Evolutionary conservation across 2,329 filamentous ascomycete species (phyloP).

Genomic region (Pestalotiopsis sp.): DNA sequence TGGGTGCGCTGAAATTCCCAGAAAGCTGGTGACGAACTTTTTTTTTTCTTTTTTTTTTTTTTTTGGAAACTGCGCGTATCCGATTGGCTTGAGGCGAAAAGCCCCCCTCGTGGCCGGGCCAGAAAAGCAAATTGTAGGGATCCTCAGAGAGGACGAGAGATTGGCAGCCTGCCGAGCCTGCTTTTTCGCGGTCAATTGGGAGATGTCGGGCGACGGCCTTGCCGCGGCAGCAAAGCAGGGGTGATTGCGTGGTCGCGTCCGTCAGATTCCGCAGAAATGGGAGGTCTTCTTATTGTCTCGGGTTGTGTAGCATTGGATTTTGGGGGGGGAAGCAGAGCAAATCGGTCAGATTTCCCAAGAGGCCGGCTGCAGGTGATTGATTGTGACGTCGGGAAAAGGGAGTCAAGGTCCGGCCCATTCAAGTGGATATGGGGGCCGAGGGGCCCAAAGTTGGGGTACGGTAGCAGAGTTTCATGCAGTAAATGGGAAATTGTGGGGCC

Average conservation of each 20-base stretch:
- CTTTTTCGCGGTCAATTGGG: background rate
- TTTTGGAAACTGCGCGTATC: background rate
- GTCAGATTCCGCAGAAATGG: background rate
- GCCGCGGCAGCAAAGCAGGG: background rate
- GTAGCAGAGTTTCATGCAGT: too few relatives aligned
- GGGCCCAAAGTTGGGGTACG: background rate
- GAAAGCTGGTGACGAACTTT: background rate
- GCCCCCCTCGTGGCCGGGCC: background rate
- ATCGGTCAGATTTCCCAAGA: background rate
- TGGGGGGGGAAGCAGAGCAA: background rate
- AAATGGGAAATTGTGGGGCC: too few relatives aligned
- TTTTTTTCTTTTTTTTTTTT: too few relatives aligned
- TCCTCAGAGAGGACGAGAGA: background rate
- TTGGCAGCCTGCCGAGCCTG: background rate
- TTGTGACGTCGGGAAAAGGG: background rate
- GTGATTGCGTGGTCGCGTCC: background rate
- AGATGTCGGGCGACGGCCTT: background rate
- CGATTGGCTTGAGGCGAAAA: background rate
- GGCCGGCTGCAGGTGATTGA: background rate
- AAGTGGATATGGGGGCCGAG: background rate
- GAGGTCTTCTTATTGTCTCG: background rate
- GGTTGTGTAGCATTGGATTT: background rate
- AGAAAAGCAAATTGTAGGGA: background rate
- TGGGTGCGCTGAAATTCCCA: background rate
- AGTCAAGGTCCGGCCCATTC: background rate